Evolutionary conservation across 2,329 filamentous ascomycete species (phyloP).

Genomic region (Samsoniella hepiali): DNA sequence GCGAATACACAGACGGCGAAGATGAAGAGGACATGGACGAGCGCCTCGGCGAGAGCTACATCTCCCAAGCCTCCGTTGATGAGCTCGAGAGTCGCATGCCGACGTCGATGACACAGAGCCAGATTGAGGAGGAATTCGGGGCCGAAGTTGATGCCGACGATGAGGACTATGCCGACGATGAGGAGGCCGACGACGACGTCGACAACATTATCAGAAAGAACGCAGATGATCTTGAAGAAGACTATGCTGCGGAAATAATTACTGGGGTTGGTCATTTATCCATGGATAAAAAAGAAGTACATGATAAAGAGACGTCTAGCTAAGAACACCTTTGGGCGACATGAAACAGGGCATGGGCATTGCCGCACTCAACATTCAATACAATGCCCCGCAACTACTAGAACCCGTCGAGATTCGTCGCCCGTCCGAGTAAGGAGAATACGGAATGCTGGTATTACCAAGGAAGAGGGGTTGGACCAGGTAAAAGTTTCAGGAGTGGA

Average conservation of each 20-base stretch:
- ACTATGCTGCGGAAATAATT: conserved; percentile 55
- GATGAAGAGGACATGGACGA: conserved; percentile 39
- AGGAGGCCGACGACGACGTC: conserved; percentile 41
- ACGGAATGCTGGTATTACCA: neutral
- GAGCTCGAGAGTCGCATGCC: conserved; percentile 39
- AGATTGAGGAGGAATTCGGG: conserved; percentile 34
- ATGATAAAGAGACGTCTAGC: conserved; percentile 1
- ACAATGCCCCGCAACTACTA: conserved; percentile 22
- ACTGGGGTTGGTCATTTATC: conserved; percentile 56
- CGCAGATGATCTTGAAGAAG: conserved; percentile 35
- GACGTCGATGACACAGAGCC: conserved; percentile 29
- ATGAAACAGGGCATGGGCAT: conserved; percentile 6
- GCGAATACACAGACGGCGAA: conserved; percentile 43
- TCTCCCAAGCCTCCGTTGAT: conserved; percentile 49
- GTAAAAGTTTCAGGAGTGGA: neutral
- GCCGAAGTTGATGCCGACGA: conserved; percentile 41
- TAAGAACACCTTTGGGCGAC: conserved; percentile 3
- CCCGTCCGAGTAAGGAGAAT: conserved; percentile 16
- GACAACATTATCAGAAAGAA: conserved; percentile 26
- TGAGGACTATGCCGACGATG: conserved; percentile 31
- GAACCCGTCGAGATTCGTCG: conserved; percentile 30
- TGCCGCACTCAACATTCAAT: conserved; percentile 9
- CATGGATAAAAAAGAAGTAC: conserved; percentile 39
- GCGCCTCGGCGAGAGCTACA: conserved; percentile 54
- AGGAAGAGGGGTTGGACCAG: neutral